phyloP scores from a whole-genome alignment of 2,329 filamentous ascomycete genomes.

The Talaromyces funiculosus region DNA sequence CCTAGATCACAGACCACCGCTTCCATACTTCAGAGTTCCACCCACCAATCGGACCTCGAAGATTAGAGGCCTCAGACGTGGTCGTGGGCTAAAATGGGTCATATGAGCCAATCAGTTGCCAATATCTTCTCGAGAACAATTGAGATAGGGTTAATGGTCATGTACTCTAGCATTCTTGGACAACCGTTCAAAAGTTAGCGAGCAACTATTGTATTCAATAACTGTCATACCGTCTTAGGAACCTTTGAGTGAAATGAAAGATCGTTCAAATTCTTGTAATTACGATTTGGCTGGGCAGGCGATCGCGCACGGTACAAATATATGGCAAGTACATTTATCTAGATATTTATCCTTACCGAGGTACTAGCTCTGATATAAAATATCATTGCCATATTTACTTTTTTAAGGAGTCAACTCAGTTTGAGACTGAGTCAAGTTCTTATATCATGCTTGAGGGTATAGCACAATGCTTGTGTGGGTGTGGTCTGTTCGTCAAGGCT shows the following conservation, averaged over 20 bases:
- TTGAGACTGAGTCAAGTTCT: neutral
- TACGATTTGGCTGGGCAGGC: neutral
- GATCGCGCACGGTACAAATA: too few relatives aligned
- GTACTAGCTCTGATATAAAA: too few relatives aligned
- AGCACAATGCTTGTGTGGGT: neutral
- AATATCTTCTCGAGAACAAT: neutral
- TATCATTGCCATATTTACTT: too few relatives aligned
- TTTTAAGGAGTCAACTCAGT: too few relatives aligned
- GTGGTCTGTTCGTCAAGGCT: neutral
- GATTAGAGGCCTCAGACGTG: too few relatives aligned
- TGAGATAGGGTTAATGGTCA: neutral
- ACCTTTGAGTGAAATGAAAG: too few relatives aligned
- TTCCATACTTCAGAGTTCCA: neutral
- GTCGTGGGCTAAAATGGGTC: neutral
- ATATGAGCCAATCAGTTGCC: neutral
- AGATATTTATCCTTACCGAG: too few relatives aligned
- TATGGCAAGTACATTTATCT: too few relatives aligned
- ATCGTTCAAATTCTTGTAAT: neutral
- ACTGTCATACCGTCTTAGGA: too few relatives aligned
- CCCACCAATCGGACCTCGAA: neutral
- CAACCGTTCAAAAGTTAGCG: too few relatives aligned
- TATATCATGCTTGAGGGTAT: neutral
- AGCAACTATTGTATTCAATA: neutral
- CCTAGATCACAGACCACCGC: neutral
- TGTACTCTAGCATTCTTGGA: neutral